A percentile compares a stretch with the other conserved stretches of the same genome.
These are phyloP conservation scores for Turritis glabra DNA, from an alignment of 345 rosid species.

Conservation along the genomic window DNA sequence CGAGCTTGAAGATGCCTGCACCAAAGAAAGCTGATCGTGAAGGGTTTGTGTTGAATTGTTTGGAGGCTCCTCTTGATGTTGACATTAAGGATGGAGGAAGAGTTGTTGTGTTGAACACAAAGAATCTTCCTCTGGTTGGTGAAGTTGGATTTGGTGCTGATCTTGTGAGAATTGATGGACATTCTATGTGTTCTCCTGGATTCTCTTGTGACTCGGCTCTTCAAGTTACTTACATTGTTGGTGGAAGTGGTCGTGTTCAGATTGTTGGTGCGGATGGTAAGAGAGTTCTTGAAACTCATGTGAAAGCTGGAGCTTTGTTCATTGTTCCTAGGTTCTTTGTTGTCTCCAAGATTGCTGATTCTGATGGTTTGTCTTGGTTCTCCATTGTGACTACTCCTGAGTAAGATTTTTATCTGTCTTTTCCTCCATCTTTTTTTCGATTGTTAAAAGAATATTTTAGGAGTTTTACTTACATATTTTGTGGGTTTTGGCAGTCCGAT, in stretches of 20 bases:
- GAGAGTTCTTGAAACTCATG: slow-evolving; percentile 68
- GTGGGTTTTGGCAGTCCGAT: slow-evolving; percentile 55
- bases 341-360: slow-evolving; percentile 79
- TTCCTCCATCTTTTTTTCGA: no score
- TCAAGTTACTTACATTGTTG: slow-evolving; percentile 77
- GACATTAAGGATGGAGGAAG: slow-evolving; percentile 77
- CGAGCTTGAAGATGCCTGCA: slow-evolving; percentile 53
- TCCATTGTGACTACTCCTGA: slow-evolving; percentile 87
- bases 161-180: slow-evolving; percentile 71
- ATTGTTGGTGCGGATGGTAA: slow-evolving; percentile 74
- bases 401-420: slow-evolving; percentile 42
- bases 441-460: not conserved
- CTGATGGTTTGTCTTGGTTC: slow-evolving; percentile 87
- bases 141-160: slow-evolving; percentile 91
- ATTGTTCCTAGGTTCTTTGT: slow-evolving; percentile 90
- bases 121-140: slow-evolving; percentile 83
- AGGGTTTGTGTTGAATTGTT: slow-evolving; percentile 71
- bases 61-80: slow-evolving; percentile 83
- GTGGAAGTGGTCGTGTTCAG: slow-evolving; percentile 79
- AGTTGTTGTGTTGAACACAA: slow-evolving; percentile 80
- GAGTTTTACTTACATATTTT: not conserved
- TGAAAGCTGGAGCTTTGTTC: slow-evolving; percentile 71
- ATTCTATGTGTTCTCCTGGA: slow-evolving; percentile 96
- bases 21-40: slow-evolving; percentile 56
- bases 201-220: slow-evolving; percentile 90